A percentile compares a stretch with the other conserved stretches of the same genome.
Conservation (phyloP, 352 stramenopile species). For the Elongisporangium prolatum region DNA sequence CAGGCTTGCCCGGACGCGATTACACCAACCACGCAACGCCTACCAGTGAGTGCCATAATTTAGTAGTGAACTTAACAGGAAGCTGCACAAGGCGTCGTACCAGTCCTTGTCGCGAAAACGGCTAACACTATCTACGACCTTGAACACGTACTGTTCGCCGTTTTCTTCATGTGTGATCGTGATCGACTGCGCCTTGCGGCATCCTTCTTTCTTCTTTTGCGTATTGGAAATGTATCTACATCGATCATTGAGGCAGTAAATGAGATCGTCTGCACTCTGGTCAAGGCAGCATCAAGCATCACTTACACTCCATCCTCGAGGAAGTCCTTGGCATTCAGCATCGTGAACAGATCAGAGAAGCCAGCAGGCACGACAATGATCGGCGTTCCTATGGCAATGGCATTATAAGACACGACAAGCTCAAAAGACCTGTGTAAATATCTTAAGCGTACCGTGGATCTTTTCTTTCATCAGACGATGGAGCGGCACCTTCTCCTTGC, state of each 20-base stretch:
- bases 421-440: not conserved
- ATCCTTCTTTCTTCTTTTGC: slow-evolving; percentile 84
- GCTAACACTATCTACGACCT: slow-evolving; percentile 84
- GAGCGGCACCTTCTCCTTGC: slow-evolving; percentile 69
- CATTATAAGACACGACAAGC: not conserved
- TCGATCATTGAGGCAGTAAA: not conserved
- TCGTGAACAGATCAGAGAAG: slow-evolving; percentile 84
- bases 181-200: slow-evolving; percentile 78
- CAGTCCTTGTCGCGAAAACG: slow-evolving; percentile 87
- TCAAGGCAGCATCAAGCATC: not conserved
- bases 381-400: slow-evolving; percentile 45
- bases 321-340: slow-evolving; percentile 89
- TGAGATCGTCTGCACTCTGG: not conserved
- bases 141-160: slow-evolving; percentile 81
- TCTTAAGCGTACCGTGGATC: slow-evolving; percentile 42
- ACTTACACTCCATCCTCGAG: slow-evolving; percentile 78
- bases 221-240: slow-evolving; percentile 57
- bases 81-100: slow-evolving; percentile 22
- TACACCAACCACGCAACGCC: slow-evolving; percentile 86
- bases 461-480: slow-evolving; percentile 68
- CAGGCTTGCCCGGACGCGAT: slow-evolving; percentile 87
- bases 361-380: slow-evolving; percentile 90
- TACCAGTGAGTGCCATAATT: slow-evolving; percentile 10
- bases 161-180: slow-evolving; percentile 81
- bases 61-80: not conserved